phyloP scores from a whole-genome alignment of 2,329 filamentous ascomycete genomes.

The Elsinoe arachidis region DNA sequence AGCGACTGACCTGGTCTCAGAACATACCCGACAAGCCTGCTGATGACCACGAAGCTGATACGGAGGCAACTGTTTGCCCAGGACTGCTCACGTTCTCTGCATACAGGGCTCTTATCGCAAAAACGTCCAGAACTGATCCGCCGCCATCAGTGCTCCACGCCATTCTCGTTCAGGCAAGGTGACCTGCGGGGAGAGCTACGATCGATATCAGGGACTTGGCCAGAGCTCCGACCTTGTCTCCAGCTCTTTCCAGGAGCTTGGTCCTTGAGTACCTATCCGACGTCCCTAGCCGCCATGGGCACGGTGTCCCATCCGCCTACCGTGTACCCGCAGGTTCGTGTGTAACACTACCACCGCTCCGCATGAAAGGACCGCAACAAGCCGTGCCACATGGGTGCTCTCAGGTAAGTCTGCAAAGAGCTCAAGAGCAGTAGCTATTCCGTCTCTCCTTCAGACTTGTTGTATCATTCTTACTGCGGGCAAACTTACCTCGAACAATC shows the following conservation, averaged over 20 bases:
- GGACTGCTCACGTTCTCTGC: background rate
- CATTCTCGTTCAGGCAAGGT: background rate
- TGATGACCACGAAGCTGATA: background rate
- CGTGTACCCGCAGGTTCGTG: background rate
- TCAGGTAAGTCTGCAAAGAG: background rate
- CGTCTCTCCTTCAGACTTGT: background rate
- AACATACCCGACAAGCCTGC: background rate
- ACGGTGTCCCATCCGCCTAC: background rate
- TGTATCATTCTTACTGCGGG: too few species aligned
- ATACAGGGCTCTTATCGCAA: constrained; percentile 6
- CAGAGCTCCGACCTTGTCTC: constrained; percentile 2
- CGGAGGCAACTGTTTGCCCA: background rate
- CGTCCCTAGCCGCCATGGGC: background rate
- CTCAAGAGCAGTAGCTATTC: background rate
- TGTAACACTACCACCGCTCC: background rate
- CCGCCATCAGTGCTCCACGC: background rate
- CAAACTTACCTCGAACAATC: too few species aligned
- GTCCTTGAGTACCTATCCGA: background rate
- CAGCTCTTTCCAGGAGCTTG: background rate
- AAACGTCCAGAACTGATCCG: constrained; percentile 1
- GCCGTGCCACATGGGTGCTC: background rate
- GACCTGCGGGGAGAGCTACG: background rate
- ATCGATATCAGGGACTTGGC: background rate
- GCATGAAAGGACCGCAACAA: background rate
- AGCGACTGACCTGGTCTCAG: background rate